These are phyloP conservation scores for Salix koriyanagi DNA, from an alignment of 345 rosid genomes.

Conservation along the genomic window DNA sequence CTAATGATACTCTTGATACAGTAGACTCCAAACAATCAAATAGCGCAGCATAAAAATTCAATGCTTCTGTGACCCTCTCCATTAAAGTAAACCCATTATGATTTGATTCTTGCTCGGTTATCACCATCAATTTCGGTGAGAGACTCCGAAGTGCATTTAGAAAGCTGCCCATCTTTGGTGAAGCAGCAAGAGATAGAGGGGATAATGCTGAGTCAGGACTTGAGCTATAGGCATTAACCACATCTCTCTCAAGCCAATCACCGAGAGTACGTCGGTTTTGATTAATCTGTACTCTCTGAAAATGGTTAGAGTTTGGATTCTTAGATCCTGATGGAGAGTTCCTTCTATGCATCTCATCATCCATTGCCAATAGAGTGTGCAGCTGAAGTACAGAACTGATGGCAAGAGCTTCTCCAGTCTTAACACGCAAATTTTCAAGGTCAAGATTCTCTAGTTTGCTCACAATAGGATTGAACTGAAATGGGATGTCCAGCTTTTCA, in stretches of 20 bases:
- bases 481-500: conserved; percentile 62
- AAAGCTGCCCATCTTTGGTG: conserved; percentile 49
- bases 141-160: conserved; percentile 48
- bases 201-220: conserved; percentile 51
- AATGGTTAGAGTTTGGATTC: conserved; percentile 24
- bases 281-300: conserved; percentile 34
- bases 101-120: conserved; percentile 67
- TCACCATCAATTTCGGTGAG: conserved; percentile 62
- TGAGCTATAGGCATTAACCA: conserved; percentile 23
- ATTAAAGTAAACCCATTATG: conserved; percentile 44
- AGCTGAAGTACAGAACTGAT: conserved; percentile 67
- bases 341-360: conserved; percentile 39
- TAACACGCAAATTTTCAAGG: conserved; percentile 49
- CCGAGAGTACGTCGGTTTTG: conserved; percentile 43
- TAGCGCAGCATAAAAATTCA: conserved; percentile 56
- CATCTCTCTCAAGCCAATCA: conserved; percentile 72
- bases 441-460: conserved; percentile 59
- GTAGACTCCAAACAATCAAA: conserved; percentile 71
- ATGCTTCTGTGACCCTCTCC: conserved; percentile 60
- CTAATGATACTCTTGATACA: conserved; percentile 42
- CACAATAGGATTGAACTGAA: conserved; percentile 60
- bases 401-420: conserved; percentile 74
- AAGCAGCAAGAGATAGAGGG: conserved; percentile 36
- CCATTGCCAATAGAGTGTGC: conserved; percentile 52
- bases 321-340: conserved; percentile 39